phyloP scores from a whole-genome alignment of 2,329 filamentous ascomycete genomes.

The Colletotrichum orbiculare region DNA sequence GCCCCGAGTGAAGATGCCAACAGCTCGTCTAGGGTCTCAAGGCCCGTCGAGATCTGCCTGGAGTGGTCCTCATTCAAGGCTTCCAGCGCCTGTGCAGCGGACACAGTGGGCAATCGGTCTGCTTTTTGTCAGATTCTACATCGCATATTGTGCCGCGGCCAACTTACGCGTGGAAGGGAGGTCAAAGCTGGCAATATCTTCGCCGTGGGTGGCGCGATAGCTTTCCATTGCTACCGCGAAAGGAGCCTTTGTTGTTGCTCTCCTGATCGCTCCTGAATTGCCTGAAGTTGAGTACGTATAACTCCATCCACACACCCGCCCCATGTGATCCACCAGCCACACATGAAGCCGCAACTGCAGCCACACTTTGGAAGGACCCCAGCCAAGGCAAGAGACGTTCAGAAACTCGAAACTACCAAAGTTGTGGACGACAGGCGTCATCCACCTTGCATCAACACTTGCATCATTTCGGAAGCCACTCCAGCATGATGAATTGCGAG shows the following conservation, averaged over 20 bases:
- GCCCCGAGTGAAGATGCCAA: conserved; percentile 48
- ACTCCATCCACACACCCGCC: conserved; percentile 10
- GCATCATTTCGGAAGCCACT: no score
- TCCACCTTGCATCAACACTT: no score
- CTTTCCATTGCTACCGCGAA: conserved; percentile 29
- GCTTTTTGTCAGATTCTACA: conserved; percentile 24
- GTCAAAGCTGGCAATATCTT: conserved; percentile 71
- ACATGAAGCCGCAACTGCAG: background rate
- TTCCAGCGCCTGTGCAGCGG: conserved; percentile 77
- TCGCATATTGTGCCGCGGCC: conserved; percentile 9
- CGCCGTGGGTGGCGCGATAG: conserved; percentile 68
- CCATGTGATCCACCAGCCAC: conserved; percentile 22
- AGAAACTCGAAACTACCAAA: no score
- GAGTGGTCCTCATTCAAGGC: conserved; percentile 63
- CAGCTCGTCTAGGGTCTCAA: conserved; percentile 62
- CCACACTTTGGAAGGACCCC: no score
- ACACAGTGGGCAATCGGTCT: conserved; percentile 83
- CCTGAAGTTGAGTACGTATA: conserved; percentile 7
- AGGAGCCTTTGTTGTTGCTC: no score
- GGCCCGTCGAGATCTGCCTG: conserved; percentile 66
- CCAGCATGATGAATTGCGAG: no score
- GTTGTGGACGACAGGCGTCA: no score
- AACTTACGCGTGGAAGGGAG: conserved; percentile 62
- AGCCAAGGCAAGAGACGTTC: no score
- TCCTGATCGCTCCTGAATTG: no score